Evolutionary conservation across 371 early-diverging fungal genomes (phyloP).

Genomic region (Pancytospora philotis): DNA sequence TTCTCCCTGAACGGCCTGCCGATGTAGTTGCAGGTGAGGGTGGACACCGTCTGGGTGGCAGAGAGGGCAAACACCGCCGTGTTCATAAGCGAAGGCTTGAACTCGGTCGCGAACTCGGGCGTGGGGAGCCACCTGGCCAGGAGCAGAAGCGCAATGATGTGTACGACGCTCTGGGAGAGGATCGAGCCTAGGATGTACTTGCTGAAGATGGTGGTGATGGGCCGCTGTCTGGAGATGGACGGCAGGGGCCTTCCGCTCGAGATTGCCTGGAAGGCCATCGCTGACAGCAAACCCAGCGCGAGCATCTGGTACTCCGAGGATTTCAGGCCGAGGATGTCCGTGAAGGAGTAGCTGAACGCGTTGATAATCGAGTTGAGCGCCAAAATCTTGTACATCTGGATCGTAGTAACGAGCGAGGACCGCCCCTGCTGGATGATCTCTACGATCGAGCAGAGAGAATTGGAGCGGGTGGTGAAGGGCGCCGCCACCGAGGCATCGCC

Average conservation of each 20-base stretch:
- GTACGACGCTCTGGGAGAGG: conserved; percentile 83
- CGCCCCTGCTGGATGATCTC: conserved; percentile 93
- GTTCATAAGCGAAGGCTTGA: conserved; percentile 85
- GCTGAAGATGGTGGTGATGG: conserved; percentile 86
- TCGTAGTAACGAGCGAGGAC: conserved; percentile 88
- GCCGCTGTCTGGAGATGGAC: conserved; percentile 74
- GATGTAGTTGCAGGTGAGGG: conserved; percentile 93
- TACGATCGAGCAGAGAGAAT: conserved; percentile 72
- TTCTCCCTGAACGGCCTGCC: conserved; percentile 95
- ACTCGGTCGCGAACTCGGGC: conserved; percentile 70
- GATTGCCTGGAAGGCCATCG: conserved; percentile 88
- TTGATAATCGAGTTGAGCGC: conserved; percentile 91
- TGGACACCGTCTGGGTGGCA: conserved; percentile 89
- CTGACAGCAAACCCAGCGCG: conserved; percentile 83
- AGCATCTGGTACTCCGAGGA: conserved; percentile 89
- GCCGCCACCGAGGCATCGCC: conserved; percentile 99
- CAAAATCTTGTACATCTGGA: conserved; percentile 99
- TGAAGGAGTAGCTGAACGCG: conserved; percentile 84
- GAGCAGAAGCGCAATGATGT: conserved; percentile 59
- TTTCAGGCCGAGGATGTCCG: conserved; percentile 93
- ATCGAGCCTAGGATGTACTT: conserved; percentile 84
- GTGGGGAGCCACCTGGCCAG: conserved; percentile 59
- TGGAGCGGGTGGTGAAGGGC: conserved; percentile 92
- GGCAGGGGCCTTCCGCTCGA: conserved; percentile 61
- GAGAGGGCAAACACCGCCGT: conserved; percentile 85